phyloP scores from a whole-genome alignment of 75 land plant species.

The Adiantum capillusveneris region DNA sequence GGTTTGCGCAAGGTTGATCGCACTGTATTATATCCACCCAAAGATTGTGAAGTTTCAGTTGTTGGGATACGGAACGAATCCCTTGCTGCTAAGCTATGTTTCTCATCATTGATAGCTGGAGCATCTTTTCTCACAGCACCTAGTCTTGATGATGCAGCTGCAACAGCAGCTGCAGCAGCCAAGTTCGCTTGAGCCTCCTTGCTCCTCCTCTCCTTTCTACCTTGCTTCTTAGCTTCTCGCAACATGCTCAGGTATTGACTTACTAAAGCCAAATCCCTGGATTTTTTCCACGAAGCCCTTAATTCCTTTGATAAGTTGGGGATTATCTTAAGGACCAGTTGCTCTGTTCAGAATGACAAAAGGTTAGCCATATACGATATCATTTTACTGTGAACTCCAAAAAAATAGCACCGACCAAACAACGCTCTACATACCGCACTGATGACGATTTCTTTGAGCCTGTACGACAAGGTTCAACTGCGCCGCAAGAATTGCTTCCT shows the following conservation, averaged over 20 bases:
- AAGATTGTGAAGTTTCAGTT: background rate
- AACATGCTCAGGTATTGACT: conserved; percentile 51
- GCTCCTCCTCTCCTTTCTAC: conserved; percentile 74
- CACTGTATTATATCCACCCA: background rate
- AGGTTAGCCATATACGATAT: too few relatives aligned
- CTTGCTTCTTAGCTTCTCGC: conserved; percentile 79
- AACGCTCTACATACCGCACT: conserved; percentile 41
- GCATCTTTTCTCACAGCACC: conserved; percentile 70
- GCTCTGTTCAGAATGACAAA: too few relatives aligned
- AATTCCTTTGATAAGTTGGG: conserved; percentile 55
- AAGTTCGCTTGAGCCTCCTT: conserved; percentile 88
- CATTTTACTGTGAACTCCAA: too few relatives aligned
- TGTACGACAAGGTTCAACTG: conserved; percentile 50
- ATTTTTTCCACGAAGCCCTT: conserved; percentile 27
- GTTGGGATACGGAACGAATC: background rate
- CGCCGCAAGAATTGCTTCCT: conserved; percentile 64
- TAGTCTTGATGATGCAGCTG: conserved; percentile 80
- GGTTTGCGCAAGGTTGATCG: background rate
- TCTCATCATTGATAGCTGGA: background rate
- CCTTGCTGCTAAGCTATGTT: too few relatives aligned
- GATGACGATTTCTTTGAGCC: conserved; percentile 36
- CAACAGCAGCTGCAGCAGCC: conserved; percentile 95
- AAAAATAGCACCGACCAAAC: too few relatives aligned
- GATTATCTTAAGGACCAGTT: conserved; percentile 46
- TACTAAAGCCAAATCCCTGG: conserved; percentile 52